phyloP scores from a whole-genome alignment of 2,329 filamentous ascomycete genomes.

The Trichothecium roseum region DNA sequence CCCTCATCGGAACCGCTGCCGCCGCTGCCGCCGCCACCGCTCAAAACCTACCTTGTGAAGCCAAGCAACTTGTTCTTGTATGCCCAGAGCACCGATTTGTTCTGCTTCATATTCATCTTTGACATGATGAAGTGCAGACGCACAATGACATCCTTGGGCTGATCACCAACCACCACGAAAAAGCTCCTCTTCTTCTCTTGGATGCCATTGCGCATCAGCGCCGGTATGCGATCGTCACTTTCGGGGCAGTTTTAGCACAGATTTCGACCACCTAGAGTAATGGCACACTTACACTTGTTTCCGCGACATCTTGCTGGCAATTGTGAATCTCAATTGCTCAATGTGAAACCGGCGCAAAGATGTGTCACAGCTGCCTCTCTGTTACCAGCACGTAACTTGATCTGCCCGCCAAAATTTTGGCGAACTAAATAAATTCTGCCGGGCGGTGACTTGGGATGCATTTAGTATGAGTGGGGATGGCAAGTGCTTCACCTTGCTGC shows the following conservation, averaged over 20 bases:
- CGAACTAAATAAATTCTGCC: conserved; percentile 12
- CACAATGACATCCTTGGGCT: conserved; percentile 92
- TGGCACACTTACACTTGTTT: conserved; percentile 38
- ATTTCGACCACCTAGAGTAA: background rate
- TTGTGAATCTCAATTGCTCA: no score
- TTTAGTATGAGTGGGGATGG: no score
- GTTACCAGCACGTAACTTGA: background rate
- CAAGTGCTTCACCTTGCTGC: no score
- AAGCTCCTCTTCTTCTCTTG: conserved; percentile 97
- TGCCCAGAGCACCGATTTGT: conserved; percentile 91
- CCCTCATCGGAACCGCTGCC: no score
- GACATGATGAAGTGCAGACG: conserved; percentile 88
- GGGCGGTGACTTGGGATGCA: conserved; percentile 8
- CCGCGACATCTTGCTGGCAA: conserved; percentile 41
- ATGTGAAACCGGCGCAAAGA: no score
- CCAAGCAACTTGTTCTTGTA: conserved; percentile 97
- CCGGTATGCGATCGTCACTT: conserved; percentile 81
- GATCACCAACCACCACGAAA: conserved; percentile 88
- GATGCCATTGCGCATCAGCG: conserved; percentile 82
- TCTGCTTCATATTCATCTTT: conserved; percentile 76
- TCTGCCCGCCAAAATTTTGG: conserved; percentile 1
- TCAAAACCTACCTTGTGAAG: conserved; percentile 60
- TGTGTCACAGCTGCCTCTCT: background rate
- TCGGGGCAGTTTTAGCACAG: background rate
- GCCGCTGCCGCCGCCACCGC: no score